Base-by-base conservation (phyloP, 1,139 yeast species). In the Saccharomyces hybrid region DNA sequence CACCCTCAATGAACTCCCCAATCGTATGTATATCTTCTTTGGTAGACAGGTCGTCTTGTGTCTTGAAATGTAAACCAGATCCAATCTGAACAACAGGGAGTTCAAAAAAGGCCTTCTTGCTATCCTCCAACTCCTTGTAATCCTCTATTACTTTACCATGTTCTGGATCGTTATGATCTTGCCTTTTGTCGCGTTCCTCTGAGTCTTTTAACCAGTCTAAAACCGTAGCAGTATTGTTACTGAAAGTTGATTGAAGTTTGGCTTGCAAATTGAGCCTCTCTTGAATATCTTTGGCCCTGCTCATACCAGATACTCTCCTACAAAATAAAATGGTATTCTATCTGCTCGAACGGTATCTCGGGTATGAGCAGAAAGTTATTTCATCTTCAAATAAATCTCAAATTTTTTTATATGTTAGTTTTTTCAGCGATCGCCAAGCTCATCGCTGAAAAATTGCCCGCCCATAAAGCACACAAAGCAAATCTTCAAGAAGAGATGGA, bases 191-290 rank as follows among this genome's bases (percentile, higher is more conserved):
- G 7, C 27, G 32, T 4, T 46, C 47, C 5, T 31, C 41, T 34
- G 48, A 58, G 3, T 53, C 50, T 5, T 50, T 54, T 13, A 68
- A 51, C 72, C 72, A 68, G 30, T 60, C 54, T 41, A 60, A 51
- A 0, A 68, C 72, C 51, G 62, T 64, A 23, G 62, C 54, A 5
- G 62, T 60, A 25, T 61, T 59, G 46, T 58, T 62, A 20, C 53
- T 59, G 48, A 68, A 65, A 5, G 71, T 58, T 5, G 65, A 61
- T 50, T 68, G 70, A 32, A 73, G 59, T 50, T 68, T 68, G 9
- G 72, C 70, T 48, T 71, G 74, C 26, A 73, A 58, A 42, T 65
- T 73, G 20, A 73, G 62, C 53, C 68, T 70, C 51, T 73, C 76
- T 56, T 71, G 72, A 14, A 74, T 70, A 56, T 70, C 71, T 51